Percentiles rank a stretch among this genome's conserved stretches.
Evolutionary conservation across 2,329 filamentous ascomycete species (phyloP).

Genomic region (Colletotrichum liriopes): DNA sequence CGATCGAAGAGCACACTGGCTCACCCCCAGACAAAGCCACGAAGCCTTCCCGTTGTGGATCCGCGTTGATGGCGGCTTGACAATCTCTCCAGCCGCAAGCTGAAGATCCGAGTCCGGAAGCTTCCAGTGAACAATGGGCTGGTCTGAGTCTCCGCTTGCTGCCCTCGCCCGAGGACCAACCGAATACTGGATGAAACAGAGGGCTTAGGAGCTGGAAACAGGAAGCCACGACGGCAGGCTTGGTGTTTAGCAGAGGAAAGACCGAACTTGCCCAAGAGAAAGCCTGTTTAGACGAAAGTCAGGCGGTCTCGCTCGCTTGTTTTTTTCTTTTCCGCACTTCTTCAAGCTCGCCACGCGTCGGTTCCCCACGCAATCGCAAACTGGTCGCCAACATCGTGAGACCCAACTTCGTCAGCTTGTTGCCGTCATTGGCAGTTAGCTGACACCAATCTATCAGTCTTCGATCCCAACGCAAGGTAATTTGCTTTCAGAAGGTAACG

Average conservation of each 20-base stretch:
- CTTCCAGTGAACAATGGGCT: conserved; percentile 2
- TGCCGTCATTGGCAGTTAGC: conserved; percentile 13
- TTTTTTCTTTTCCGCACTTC: conserved; percentile 24
- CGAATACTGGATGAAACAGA: conserved; percentile 30
- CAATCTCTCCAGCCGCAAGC: conserved; percentile 13
- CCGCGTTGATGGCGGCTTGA: background rate
- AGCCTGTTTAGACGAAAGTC: conserved; percentile 11
- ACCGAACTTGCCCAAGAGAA: conserved; percentile 30
- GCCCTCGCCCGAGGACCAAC: background rate
- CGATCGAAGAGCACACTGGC: background rate
- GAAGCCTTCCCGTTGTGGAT: conserved; percentile 8
- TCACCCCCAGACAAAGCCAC: conserved; percentile 36
- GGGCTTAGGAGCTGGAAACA: conserved; percentile 23
- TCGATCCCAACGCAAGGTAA: background rate
- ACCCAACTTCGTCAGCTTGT: conserved; percentile 16
- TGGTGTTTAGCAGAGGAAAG: conserved; percentile 33
- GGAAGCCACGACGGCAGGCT: conserved; percentile 36
- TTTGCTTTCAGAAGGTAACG: background rate
- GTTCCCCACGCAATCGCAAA: background rate
- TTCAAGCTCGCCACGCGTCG: conserved; percentile 26
- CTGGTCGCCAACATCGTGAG: background rate
- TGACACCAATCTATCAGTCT: background rate
- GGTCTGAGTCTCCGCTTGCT: conserved; percentile 5
- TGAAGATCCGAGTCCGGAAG: conserved; percentile 10
- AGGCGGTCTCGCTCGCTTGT: conserved; percentile 14